Base-by-base conservation (phyloP, 495 filamentous ascomycete genomes). In the Cetradonia linearis region DNA sequence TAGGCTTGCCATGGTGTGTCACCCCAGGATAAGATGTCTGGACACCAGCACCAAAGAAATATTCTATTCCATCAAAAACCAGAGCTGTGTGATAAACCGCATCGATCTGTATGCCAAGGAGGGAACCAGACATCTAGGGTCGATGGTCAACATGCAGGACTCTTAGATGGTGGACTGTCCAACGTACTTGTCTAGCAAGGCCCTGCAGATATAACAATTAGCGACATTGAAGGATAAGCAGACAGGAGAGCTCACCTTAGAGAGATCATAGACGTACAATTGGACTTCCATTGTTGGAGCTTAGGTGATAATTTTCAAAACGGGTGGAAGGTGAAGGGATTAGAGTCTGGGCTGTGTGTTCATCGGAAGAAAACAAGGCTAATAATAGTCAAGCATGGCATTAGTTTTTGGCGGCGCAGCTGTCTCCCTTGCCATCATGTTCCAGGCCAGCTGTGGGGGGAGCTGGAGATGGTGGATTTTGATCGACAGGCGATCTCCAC, bases 251-350 rank as follows among this genome's bases (percentile, higher is more conserved):
- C 64, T 54, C 62, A 83, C 91, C 70, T 84, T 78, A 18, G 93
- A 96, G 40, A 98, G 81, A 76, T 98, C 93, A 65, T 98, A 98
- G 56, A 96, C 84, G 61, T 95, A 92, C 50, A 96, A 80, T 68
- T 92, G 78, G 40, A 96, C 88, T 61, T 94, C 87, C 90, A 96
- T 96, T n/a, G n/a, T n/a, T n/a, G n/a, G n/a, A n/a, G n/a, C n/a
- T n/a, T n/a, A n/a, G n/a, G n/a, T n/a, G n/a, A n/a, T n/a, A n/a
- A n/a, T n/a, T n/a, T n/a, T n/a, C n/a, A n/a, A n/a, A n/a, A n/a
- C n/a, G n/a, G n/a, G n/a, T n/a, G n/a, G n/a, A n/a, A n/a, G n/a
- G n/a, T n/a, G n/a, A n/a, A n/a, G n/a, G n/a, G n/a, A n/a, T n/a
- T n/a, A n/a, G n/a, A n/a, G n/a, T n/a, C n/a, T n/a, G n/a, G n/a